Base-by-base conservation (phyloP, 2,329 filamentous ascomycete genomes). In the Metarhizium humberi region DNA sequence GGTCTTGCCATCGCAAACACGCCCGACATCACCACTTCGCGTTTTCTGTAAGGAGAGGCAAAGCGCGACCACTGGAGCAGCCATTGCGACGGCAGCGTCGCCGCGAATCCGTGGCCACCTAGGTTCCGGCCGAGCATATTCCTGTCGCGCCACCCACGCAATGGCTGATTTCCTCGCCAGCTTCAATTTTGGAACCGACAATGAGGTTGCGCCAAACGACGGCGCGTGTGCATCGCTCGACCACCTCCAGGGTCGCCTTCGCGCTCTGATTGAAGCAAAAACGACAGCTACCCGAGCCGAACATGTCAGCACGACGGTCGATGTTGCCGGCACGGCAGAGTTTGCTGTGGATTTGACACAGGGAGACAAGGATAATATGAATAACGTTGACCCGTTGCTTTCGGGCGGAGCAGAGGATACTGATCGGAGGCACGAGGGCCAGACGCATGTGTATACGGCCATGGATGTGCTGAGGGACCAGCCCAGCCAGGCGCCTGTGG, bases 381-480 rank as follows among this genome's bases (percentile, higher is more conserved):
- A 67, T 13, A 65, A 60, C n/a, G 58, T 69, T 51, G 71, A 74
- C 54, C 70, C 71, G 20, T 63, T 63, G 38, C 58, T 73, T 32
- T 65, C 64, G 46, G 70, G 67, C 13, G 62, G 57, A 10, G 57
- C 66, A 10, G 58, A 59, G 48, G 51, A 54, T 8, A 40, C 55
- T 13, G 53, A 60, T 8, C 49, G 20, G 2, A 58, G 56, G 1
- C 58, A 57, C 20, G 60, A 57, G 11, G 64, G 63, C n/a, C 55
- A 67, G 14, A 63, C 67, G 43, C 72, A 73, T 51, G 67, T 69
- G 7, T 71, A 81, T 18, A 67, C 63, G 14, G 76, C 72, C 10
- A 72, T 71, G 56, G 76, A 81, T 43, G 69, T 72, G 0, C 59
- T 81, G 16, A 68, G 73, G 60, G 75, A 75, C 59, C 80, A 82